phyloP scores from a whole-genome alignment of 352 stramenopile species.

The Pythium chondricola region DNA sequence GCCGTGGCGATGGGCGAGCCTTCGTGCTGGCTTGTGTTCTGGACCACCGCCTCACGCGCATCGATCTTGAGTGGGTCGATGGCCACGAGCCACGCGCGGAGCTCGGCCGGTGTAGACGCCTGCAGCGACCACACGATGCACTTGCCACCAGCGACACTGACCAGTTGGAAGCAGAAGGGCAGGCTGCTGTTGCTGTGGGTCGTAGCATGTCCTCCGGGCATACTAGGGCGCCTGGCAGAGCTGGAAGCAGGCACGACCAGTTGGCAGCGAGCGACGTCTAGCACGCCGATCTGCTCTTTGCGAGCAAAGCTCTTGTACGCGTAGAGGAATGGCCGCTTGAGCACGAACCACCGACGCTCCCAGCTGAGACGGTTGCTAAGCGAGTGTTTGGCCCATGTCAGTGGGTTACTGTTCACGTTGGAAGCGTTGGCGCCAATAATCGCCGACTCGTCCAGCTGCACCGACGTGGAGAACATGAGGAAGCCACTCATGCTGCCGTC shows the following conservation, averaged over 20 bases:
- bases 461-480: constrained; percentile 55
- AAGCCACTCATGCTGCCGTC: constrained; percentile 65
- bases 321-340: constrained; percentile 76
- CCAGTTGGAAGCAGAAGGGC: constrained; percentile 63
- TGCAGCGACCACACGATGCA: constrained; percentile 71
- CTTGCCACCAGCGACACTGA: constrained; percentile 38
- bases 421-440: constrained; percentile 17
- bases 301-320: constrained; percentile 61
- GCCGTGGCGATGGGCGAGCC: constrained; percentile 21
- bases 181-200: constrained; percentile 9
- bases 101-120: constrained; percentile 55
- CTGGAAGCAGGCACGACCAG: constrained; percentile 30
- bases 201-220: constrained; percentile 9
- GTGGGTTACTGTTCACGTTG: constrained; percentile 1
- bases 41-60: constrained; percentile 21
- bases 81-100: constrained; percentile 61
- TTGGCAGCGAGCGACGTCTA: constrained; percentile 66
- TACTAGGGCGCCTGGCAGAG: not conserved
- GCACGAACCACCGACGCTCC: constrained; percentile 76
- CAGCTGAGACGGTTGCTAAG: constrained; percentile 26
- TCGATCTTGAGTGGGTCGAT: constrained; percentile 70
- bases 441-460: constrained; percentile 39
- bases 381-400: constrained; percentile 18
- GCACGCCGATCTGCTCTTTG: constrained; percentile 58
- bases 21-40: constrained; percentile 11